Evolutionary conservation across 176 grass and related monocot species (phyloP), one percentile per base, ranked within the genome.

Genomic region (Canna indica): DNA sequence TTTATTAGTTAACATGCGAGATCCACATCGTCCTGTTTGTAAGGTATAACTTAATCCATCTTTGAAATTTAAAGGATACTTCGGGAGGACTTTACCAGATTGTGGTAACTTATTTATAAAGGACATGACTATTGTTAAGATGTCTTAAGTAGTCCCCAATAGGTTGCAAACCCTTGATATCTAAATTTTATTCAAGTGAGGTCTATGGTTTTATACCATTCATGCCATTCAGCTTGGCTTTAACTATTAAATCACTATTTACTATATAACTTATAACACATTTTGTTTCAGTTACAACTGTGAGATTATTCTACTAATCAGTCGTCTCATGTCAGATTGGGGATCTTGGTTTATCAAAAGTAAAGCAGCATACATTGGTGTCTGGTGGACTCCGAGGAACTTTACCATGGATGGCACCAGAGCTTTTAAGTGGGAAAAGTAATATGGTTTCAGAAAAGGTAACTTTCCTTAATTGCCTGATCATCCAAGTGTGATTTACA

Each of bases 371-470:
- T 8, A 78, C 65, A 7, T 26, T 78, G 31, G 76, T 78, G 17
- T 78, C 66, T 24, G 76, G 76, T 78, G 76, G 66, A 12, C 36
- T 78, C 20, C 64, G 76, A 33, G 76, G 76, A 35, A 78, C 52
- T 22, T 45, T 78, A 32, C 76, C 76, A 10, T 78, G 76, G 76
- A 70, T 78, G 76, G 76, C 76, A 31, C 76, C 76, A 25, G 76
- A 78, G 53, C 76, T 78, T 59, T 78, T 78, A 36, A 78, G 66
- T 47, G 10, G 48, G 39, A 70, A 41, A 78, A 69, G 39, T 36
- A 78, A 70, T 29, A 78, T 47, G 66, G 76, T 78, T 8, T 59
- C 76, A 25, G 76, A 78, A 28, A 78, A 78, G 52, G 76, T 78
- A 47, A n/a, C 30, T 17, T 7, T 67, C 63, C 1, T 66, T 4